Conservation (phyloP, 1,284 basidiomycete species). For the Cryptococcus deneoformans region DNA sequence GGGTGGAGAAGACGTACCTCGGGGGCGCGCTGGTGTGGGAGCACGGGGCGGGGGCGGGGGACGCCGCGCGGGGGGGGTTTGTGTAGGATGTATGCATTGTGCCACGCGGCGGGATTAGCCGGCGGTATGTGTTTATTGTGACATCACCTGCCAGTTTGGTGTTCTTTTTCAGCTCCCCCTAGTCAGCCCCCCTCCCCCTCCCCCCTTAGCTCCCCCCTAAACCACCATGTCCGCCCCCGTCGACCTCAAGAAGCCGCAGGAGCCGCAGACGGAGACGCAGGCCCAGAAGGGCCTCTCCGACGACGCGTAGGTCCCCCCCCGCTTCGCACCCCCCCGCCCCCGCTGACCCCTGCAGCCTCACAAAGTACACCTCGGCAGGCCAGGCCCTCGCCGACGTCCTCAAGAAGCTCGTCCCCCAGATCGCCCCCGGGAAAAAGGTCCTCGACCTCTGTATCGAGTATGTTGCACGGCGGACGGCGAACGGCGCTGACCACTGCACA, state of each 20-base stretch:
- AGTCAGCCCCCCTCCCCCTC: too few species aligned
- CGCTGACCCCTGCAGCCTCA: constrained; percentile 29
- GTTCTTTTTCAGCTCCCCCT: too few species aligned
- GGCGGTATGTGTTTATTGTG: too few species aligned
- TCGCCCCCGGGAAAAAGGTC: constrained; percentile 74
- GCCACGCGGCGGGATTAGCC: too few species aligned
- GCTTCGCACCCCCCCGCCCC: not conserved
- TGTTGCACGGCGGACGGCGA: constrained; percentile 13
- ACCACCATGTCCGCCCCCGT: not conserved
- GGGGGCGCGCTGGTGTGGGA: constrained; percentile 68
- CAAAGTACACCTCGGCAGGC: constrained; percentile 71
- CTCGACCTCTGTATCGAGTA: constrained; percentile 82
- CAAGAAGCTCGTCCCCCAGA: constrained; percentile 68
- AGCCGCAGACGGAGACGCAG: constrained; percentile 21
- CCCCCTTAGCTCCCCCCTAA: too few species aligned
- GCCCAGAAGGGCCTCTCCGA: constrained; percentile 41
- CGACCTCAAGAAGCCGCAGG: constrained; percentile 26
- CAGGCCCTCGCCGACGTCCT: constrained; percentile 78
- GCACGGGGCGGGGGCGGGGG: too few species aligned
- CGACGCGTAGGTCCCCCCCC: constrained; percentile 45
- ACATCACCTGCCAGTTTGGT: too few species aligned
- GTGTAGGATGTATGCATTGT: too few species aligned
- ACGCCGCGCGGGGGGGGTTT: too few species aligned
- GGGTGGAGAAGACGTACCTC: constrained; percentile 62
- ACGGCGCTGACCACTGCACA: not conserved